Conservation (phyloP, 1,139 yeast species). For the Hyphopichia burtonii region DNA sequence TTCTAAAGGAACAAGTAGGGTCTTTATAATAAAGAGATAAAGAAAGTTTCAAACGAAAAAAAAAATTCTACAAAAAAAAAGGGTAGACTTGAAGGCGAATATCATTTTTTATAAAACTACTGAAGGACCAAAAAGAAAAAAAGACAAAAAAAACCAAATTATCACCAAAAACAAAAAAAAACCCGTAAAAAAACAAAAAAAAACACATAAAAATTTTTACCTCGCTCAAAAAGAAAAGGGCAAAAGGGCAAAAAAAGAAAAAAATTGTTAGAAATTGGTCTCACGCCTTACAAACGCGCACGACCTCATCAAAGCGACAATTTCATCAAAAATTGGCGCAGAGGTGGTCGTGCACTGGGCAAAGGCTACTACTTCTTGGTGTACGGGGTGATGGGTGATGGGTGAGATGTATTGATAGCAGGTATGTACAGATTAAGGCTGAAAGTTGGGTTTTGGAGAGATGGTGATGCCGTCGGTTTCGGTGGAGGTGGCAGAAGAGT, state of each 20-base stretch:
- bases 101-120: background rate
- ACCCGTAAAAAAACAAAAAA: no score
- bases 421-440: background rate
- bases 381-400: no score
- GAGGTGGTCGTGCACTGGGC: no score
- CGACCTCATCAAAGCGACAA: background rate
- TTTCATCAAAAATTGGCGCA: no score
- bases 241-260: background rate
- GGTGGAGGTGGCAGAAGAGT: constrained; percentile 9
- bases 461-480: background rate
- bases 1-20: background rate
- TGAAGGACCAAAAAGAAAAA: background rate
- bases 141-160: background rate
- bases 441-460: background rate
- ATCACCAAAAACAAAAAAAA: background rate
- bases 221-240: no score
- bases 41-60: background rate
- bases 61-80: background rate
- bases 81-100: background rate
- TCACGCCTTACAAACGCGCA: background rate
- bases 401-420: no score
- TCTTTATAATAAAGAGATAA: background rate
- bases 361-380: no score
- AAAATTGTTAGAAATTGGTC: background rate
- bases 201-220: no score